Evolutionary conservation across 192 early-diverging fungal species (phyloP).

Genomic region (Diversispora eburnea): DNA sequence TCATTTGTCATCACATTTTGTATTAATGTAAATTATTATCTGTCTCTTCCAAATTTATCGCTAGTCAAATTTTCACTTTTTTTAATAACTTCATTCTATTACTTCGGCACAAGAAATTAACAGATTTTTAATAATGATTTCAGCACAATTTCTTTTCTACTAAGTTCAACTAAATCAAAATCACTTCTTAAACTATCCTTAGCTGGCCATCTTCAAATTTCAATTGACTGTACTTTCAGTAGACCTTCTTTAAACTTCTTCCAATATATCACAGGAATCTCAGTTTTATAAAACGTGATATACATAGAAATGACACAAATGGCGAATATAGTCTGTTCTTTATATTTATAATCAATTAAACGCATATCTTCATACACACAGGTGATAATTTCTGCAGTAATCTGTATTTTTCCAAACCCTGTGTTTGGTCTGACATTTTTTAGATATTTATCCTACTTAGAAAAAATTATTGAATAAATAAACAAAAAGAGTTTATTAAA

Average conservation of each 20-base stretch:
- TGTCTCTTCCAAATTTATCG: too few relatives aligned
- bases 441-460: not conserved
- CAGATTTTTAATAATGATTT: not conserved
- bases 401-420: not conserved
- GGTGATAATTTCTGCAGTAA: not conserved
- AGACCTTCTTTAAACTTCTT: not conserved
- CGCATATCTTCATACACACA: constrained; percentile 8
- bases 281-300: constrained; percentile 15
- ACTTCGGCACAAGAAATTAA: not conserved
- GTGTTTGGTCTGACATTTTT: not conserved
- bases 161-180: not conserved
- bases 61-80: too few relatives aligned
- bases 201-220: constrained; percentile 12
- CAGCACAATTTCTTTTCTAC: not conserved
- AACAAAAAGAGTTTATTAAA: not conserved
- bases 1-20: too few relatives aligned
- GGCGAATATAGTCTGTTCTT: not conserved
- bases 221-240: constrained; percentile 4
- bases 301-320: constrained; percentile 1
- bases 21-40: too few relatives aligned
- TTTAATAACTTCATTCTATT: not conserved
- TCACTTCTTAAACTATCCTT: not conserved
- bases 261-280: constrained; percentile 4
- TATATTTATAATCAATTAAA: not conserved
- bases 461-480: not conserved